These are phyloP conservation scores for Boletellus ananas DNA, from an alignment of 768 basidiomycete genomes.

Conservation along the genomic window DNA sequence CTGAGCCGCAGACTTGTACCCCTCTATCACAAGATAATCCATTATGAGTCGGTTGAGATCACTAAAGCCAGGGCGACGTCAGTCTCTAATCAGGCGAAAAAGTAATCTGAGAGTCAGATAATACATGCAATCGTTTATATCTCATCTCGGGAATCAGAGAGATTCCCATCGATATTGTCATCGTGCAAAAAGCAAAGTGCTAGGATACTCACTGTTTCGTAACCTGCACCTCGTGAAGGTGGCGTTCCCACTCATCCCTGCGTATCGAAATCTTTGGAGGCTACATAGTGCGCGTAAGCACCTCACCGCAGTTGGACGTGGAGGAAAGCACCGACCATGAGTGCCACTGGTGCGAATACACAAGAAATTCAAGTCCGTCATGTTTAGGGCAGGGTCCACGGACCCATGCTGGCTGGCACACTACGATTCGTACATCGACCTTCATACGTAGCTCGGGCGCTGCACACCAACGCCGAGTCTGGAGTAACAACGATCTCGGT, in stretches of 20 bases:
- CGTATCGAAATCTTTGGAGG: conserved; percentile 58
- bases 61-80: conserved; percentile 43
- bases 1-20: conserved; percentile 93
- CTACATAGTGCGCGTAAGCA: conserved; percentile 14
- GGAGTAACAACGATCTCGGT: too few species aligned
- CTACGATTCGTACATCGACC: not conserved
- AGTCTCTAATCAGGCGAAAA: conserved; percentile 10
- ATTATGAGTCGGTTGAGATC: conserved; percentile 93
- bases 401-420: not conserved
- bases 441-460: too few species aligned
- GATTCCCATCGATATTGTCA: conserved; percentile 95
- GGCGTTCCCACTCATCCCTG: conserved; percentile 84
- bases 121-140: conserved; percentile 71
- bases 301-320: not conserved
- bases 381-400: conserved; percentile 39
- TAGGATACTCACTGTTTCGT: conserved; percentile 77
- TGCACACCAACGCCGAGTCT: too few species aligned
- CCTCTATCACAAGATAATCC: conserved; percentile 97
- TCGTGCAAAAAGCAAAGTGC: conserved; percentile 34
- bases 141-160: conserved; percentile 87
- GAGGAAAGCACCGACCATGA: conserved; percentile 30
- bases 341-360: conserved; percentile 14
- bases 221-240: conserved; percentile 77
- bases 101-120: conserved; percentile 62
- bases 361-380: conserved; percentile 31